These are phyloP conservation scores for Akanthomyces uredinophilus DNA, from an alignment of 2,329 filamentous ascomycete genomes.

Conservation along the genomic window DNA sequence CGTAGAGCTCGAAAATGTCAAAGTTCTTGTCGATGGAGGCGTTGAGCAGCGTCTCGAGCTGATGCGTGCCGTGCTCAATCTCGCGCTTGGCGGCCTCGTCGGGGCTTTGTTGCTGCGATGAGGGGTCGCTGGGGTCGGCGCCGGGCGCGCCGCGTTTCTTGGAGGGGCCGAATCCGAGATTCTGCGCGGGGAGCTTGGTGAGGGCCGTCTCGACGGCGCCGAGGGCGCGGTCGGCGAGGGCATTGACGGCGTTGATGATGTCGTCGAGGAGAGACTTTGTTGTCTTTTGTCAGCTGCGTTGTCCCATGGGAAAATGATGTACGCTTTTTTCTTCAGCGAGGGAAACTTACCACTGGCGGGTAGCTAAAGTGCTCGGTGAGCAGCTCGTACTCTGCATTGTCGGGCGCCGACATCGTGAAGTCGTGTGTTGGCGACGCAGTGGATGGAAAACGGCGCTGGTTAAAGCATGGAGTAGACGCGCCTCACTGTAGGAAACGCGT, in stretches of 20 bases:
- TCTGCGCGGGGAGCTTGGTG: slow-evolving; percentile 63
- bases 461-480: background rate
- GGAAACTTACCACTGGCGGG: slow-evolving; percentile 68
- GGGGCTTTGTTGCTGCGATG: slow-evolving; percentile 26
- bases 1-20: slow-evolving; percentile 84
- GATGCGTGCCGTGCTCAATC: slow-evolving; percentile 82
- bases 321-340: background rate
- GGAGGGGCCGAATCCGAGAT: slow-evolving; percentile 68
- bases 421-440: background rate
- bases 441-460: background rate
- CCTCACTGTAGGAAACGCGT: background rate
- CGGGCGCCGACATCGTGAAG: slow-evolving; percentile 28
- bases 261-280: slow-evolving; percentile 86
- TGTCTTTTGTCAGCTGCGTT: slow-evolving; percentile 31
- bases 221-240: slow-evolving; percentile 83
- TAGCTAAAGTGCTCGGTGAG: slow-evolving; percentile 95
- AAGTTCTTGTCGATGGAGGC: slow-evolving; percentile 79
- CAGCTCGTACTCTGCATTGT: slow-evolving; percentile 56
- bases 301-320: slow-evolving; percentile 7
- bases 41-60: slow-evolving; percentile 76
- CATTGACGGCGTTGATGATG: slow-evolving; percentile 95
- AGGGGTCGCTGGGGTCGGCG: slow-evolving; percentile 23
- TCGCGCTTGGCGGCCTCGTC: slow-evolving; percentile 51
- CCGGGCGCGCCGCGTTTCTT: slow-evolving; percentile 32
- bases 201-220: slow-evolving; percentile 83